Conservation (phyloP, 2,329 filamentous ascomycete genomes). For the Trichophyton simii region DNA sequence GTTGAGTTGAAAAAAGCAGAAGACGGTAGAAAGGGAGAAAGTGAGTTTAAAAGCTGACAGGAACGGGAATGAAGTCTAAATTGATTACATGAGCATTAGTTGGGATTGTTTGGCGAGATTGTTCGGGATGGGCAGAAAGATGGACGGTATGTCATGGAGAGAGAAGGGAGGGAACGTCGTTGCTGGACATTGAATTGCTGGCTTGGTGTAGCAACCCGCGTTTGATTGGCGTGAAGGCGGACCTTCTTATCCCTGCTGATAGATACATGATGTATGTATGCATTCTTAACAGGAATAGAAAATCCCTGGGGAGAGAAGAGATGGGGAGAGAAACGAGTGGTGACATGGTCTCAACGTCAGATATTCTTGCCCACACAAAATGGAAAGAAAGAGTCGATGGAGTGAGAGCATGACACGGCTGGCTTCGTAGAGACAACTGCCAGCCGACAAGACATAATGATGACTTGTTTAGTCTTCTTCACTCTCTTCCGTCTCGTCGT, state of each 20-base stretch:
- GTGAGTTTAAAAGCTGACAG: not conserved
- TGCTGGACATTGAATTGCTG: not conserved
- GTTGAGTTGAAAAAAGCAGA: not conserved
- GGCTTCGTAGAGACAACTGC: not conserved
- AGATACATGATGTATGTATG: not conserved
- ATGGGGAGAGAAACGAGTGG: not conserved
- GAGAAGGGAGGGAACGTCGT: not conserved
- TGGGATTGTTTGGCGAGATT: not conserved
- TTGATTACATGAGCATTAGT: slow-evolving; percentile 1
- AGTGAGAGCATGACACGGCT: not conserved
- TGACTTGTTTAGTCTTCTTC: slow-evolving; percentile 33
- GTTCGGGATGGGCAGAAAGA: not conserved
- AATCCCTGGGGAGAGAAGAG: not conserved
- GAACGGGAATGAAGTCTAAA: not conserved
- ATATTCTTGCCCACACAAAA: too few species aligned
- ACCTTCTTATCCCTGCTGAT: not conserved
- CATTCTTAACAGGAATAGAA: too few species aligned
- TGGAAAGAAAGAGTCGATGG: not conserved
- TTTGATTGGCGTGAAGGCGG: not conserved
- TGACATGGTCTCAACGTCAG: not conserved
- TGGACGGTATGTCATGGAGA: not conserved
- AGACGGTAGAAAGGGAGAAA: not conserved
- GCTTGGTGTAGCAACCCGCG: not conserved
- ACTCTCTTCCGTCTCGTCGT: slow-evolving; percentile 38
- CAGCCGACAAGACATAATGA: too few species aligned